These are phyloP conservation scores for Acanthamoeba royreba DNA, from an alignment of 208 protist genomes.

Conservation along the genomic window DNA sequence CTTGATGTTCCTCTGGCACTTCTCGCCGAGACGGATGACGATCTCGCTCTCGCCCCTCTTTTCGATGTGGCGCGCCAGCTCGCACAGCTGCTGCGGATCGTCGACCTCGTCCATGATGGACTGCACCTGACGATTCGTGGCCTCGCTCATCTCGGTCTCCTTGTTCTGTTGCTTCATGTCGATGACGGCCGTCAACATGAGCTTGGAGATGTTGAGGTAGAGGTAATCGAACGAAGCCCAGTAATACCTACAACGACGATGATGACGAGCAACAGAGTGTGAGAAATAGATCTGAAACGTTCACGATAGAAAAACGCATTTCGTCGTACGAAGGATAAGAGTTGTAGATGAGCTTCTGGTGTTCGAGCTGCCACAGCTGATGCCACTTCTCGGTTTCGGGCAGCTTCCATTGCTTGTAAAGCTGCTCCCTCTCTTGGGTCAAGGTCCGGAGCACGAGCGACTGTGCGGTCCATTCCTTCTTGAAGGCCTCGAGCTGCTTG, in stretches of 20 bases:
- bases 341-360: neutral
- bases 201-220: neutral
- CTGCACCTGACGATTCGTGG: neutral
- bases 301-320: neutral
- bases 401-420: neutral
- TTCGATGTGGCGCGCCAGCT: conserved; percentile 2
- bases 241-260: neutral
- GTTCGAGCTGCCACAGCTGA: neutral
- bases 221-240: neutral
- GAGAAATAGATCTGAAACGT: neutral
- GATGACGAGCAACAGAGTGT: neutral
- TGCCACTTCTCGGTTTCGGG: neutral
- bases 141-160: neutral
- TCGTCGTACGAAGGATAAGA: neutral
- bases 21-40: conserved; percentile 30
- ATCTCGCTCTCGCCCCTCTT: conserved; percentile 28
- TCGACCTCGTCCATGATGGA: neutral
- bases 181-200: neutral
- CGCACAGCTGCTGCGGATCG: conserved; percentile 50
- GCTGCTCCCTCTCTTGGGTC: neutral
- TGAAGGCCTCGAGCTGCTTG: neutral
- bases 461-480: neutral
- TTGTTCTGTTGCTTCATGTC: neutral
- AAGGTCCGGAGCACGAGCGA: neutral
- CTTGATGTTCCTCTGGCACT: conserved; percentile 46